Percentiles rank a stretch among this genome's conserved stretches.
These are phyloP conservation scores for Colletotrichum coccodes DNA, from an alignment of 2,329 filamentous ascomycete species.

Conservation along the genomic window DNA sequence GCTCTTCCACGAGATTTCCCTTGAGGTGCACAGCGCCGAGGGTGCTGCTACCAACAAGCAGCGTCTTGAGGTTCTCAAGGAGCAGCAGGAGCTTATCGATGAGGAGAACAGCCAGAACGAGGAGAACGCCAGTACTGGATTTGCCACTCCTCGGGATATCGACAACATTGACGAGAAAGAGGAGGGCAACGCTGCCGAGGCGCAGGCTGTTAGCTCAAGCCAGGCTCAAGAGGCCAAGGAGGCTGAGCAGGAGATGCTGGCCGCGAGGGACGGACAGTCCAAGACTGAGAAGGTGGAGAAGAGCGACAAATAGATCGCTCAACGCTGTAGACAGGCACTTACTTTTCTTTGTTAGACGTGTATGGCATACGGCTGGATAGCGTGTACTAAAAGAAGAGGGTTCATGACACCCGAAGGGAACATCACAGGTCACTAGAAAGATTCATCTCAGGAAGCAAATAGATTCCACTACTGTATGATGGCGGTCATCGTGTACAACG, in stretches of 20 bases:
- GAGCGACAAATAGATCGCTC: constrained; percentile 49
- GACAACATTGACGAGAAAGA: constrained; percentile 97
- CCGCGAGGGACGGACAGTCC: constrained; percentile 37
- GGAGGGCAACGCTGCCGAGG: constrained; percentile 68
- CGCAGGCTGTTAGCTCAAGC: constrained; percentile 48
- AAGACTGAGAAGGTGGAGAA: constrained; percentile 44
- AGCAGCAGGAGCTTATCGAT: constrained; percentile 97
- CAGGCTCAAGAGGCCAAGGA: constrained; percentile 48
- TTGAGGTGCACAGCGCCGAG: constrained; percentile 96
- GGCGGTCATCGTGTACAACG: constrained; percentile 1
- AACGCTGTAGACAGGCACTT: constrained; percentile 36
- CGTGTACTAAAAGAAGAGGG: constrained; percentile 35
- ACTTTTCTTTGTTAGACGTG: constrained; percentile 30
- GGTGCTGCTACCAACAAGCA: constrained; percentile 99
- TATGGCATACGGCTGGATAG: constrained; percentile 34
- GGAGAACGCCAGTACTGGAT: constrained; percentile 79
- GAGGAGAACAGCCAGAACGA: constrained; percentile 95
- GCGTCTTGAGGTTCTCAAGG: constrained; percentile 95
- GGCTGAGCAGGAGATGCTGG: constrained; percentile 52
- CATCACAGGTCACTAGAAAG: constrained; percentile 33
- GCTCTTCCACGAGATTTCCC: constrained; percentile 98
- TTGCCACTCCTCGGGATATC: constrained; percentile 82
- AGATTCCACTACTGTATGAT: constrained; percentile 34
- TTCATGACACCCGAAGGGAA: constrained; percentile 29
- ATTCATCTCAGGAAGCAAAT: constrained; percentile 33